Conservation (phyloP, 1,284 basidiomycete species). For the Irpex lacteus region DNA sequence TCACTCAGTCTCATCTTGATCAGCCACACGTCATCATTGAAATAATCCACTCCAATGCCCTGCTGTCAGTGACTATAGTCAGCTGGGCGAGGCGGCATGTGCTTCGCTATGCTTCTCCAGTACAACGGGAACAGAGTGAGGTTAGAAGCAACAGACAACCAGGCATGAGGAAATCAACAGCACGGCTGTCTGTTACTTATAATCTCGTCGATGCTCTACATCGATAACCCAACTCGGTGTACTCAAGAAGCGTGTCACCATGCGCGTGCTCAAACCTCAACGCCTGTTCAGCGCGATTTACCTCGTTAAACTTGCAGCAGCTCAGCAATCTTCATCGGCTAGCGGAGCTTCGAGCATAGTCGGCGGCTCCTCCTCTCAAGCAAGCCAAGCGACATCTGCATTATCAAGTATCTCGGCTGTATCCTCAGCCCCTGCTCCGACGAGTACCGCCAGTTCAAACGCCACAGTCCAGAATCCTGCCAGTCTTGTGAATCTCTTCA, state of each 20-base stretch:
- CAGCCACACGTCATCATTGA: neutral
- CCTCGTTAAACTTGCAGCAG: neutral
- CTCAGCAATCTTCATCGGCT: neutral
- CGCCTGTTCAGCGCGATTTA: neutral
- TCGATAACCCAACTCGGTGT: neutral
- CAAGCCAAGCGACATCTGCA: neutral
- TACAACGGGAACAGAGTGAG: neutral
- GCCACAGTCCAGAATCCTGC: slow-evolving; percentile 24
- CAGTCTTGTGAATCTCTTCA: slow-evolving; percentile 50
- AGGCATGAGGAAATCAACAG: neutral
- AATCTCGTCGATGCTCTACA: neutral
- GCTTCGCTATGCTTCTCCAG: neutral
- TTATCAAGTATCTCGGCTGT: slow-evolving; percentile 1
- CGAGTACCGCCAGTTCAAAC: neutral
- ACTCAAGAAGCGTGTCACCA: neutral
- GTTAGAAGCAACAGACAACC: neutral
- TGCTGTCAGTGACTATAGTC: neutral
- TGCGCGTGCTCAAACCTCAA: neutral
- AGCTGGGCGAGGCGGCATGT: neutral
- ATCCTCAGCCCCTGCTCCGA: slow-evolving; percentile 9
- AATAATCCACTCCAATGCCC: neutral
- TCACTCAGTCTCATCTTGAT: neutral
- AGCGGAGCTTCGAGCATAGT: neutral
- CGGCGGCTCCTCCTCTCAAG: neutral
- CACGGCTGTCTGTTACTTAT: neutral